Evolutionary conservation across 441 rosid genomes (phyloP), one percentile per base, ranked within the genome.

Genomic region (Biscutella laevigata): DNA sequence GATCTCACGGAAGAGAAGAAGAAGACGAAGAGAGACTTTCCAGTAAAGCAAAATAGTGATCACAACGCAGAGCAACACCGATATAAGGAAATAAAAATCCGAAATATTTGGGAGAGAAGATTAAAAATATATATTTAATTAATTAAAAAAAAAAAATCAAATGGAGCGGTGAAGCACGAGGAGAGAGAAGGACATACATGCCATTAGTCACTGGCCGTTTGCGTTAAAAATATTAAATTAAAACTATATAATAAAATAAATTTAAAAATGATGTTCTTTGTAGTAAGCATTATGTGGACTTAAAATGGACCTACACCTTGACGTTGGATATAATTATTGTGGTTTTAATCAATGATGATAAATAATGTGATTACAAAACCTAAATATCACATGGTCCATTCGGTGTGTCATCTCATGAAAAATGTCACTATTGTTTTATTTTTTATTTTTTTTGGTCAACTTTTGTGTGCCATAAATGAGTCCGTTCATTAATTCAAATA

Each of bases 161-260:
- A 44, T 22, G 44, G 65, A 37, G 65, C 70, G 70, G 65, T 66
- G 65, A 57, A 46, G 61, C 66, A 66, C 61, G 66, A 39, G 66
- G 61, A 52, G 38, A 36, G 32, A 39, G 12, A 59, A 10, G 24
- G 25, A 39, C 44, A 37, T 4, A n/a, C n/a, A n/a, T n/a, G n/a
- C 20, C 62, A 24, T 13, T 22, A 62, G 50, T 55, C 56, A 54
- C 57, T 1, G 68, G 35, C 55, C 19, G 61, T 61, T 51, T n/a
- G 52, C 51, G 27, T 22, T 51, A 48, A 38, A 47, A 19, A 28
- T 14, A 53, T 38, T 9, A 39, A 10, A 10, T 33, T n/a, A 4
- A 6, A 7, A 4, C 4, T 1, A 10, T 1, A 39, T 3, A 26
- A 25, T 1, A 9, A 39, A 7, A 1, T 21, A 24, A 15, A 42